Conservation (phyloP, 1,139 yeast species). For the Nakaseomyces glabratus region DNA sequence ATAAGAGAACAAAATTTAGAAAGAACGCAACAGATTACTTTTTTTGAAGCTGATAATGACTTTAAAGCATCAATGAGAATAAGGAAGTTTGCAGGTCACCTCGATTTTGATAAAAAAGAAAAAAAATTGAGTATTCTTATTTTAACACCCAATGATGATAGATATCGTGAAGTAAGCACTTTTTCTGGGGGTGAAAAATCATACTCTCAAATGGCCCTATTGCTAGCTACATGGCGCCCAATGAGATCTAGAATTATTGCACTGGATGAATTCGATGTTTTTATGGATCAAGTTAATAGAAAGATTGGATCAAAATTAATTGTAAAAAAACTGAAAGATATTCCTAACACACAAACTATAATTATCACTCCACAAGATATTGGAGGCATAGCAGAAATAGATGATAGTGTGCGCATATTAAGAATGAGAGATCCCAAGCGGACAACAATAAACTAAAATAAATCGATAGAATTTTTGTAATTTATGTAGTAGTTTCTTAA, state of each 20-base stretch:
- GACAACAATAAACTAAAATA: constrained; percentile 1
- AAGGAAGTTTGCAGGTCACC: constrained; percentile 69
- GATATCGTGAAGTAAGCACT: constrained; percentile 65
- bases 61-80: constrained; percentile 53
- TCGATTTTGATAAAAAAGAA: constrained; percentile 52
- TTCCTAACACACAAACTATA: constrained; percentile 66
- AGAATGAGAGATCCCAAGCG: constrained; percentile 43
- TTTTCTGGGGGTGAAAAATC: constrained; percentile 97
- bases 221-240: constrained; percentile 86
- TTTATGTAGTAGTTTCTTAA: no score
- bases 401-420: constrained; percentile 61
- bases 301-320: constrained; percentile 70
- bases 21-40: constrained; percentile 38
- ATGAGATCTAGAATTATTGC: constrained; percentile 86
- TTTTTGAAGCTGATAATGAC: constrained; percentile 40
- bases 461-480: no score
- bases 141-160: constrained; percentile 47
- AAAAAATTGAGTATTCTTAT: constrained; percentile 48
- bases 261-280: constrained; percentile 94
- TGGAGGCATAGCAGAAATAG: constrained; percentile 62
- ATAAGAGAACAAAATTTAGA: constrained; percentile 44
- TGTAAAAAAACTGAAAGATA: constrained; percentile 53
- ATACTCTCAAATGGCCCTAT: constrained; percentile 79
- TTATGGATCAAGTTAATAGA: constrained; percentile 91
- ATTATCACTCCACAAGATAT: constrained; percentile 94